Base-by-base conservation (phyloP, 495 filamentous ascomycete species). In the Penicillium crystallinum region DNA sequence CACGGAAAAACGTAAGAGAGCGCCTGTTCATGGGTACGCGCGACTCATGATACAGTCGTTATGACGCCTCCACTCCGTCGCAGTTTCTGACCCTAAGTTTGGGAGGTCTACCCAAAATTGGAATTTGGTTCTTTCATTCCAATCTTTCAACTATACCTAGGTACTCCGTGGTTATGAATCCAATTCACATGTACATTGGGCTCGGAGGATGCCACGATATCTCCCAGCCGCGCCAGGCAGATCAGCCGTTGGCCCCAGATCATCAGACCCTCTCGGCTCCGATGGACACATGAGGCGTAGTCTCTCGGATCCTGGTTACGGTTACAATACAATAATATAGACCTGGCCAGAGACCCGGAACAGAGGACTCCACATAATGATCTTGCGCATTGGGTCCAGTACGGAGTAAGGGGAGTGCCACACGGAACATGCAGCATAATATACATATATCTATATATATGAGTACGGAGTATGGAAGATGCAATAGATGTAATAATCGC, bases 1-100 rank as follows among this genome's bases (percentile, higher is more conserved):
- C 12, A 36, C 8, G 4, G 4, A 15, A 8, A 2, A 35, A 35
- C 11, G 4, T 8, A 31, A n/a, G n/a, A n/a, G n/a, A n/a, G 29
- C 34, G 36, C 22, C 21, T 29, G 9, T 17, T 27, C 14, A 48
- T 38, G 41, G 48, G 48, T 50, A 50, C 48, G 38, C 37, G 48
- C 48, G 48, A 50, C 48, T 50, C 48, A 50, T 50, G 48, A 50
- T 50, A 50, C 48, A 50, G 30, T 50, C 48, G 48, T 50, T 25
- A 50, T 50, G 48, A 42, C 48, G 48, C 48, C 37, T 42, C 38
- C 47, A 41, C 47, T 38, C 46, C 46, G 48, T 50, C 38, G 6
- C 46, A 40, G 46, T 29, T 14, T 49, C 19, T 50, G 48, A 36
- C 25, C 45, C 33, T 37, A 21, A 23, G 29, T 34, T 48, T 15